These are phyloP conservation scores for Mikania micrantha DNA, from an alignment of 129 eudicot species.

Conservation along the genomic window DNA sequence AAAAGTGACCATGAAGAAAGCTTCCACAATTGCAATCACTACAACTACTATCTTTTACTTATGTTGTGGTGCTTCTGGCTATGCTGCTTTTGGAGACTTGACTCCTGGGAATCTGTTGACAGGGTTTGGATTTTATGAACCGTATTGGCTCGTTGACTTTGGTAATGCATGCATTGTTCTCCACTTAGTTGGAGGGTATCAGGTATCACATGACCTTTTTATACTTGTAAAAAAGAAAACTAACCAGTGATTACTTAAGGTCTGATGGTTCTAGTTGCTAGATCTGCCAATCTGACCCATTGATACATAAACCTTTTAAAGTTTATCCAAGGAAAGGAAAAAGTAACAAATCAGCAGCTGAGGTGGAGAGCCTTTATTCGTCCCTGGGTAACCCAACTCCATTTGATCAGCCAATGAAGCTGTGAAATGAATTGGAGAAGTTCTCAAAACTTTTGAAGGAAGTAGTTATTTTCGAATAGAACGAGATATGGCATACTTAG, in stretches of 20 bases:
- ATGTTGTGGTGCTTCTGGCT: constrained; percentile 68
- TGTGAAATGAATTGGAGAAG: too few species aligned
- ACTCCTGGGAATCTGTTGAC: constrained; percentile 85
- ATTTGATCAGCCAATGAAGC: too few species aligned
- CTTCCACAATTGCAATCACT: constrained; percentile 40
- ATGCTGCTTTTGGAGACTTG: constrained; percentile 76
- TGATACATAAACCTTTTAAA: too few species aligned
- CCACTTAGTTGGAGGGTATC: constrained; percentile 81
- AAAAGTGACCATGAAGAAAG: constrained; percentile 66
- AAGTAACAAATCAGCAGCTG: too few species aligned
- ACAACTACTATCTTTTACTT: constrained; percentile 61
- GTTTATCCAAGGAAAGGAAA: too few species aligned
- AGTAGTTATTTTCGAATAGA: too few species aligned
- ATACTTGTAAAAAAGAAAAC: neutral
- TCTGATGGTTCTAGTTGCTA: neutral
- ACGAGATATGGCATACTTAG: too few species aligned
- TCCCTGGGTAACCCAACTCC: too few species aligned
- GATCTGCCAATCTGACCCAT: neutral
- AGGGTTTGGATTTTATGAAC: constrained; percentile 81
- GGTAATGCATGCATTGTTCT: constrained; percentile 65
- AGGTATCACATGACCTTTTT: constrained; percentile 36
- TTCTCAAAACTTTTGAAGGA: too few species aligned
- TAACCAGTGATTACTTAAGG: neutral
- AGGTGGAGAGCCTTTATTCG: too few species aligned
- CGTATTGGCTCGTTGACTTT: constrained; percentile 77